Conservation (phyloP, 2,329 filamentous ascomycete species). For the Xylaria arbuscula region DNA sequence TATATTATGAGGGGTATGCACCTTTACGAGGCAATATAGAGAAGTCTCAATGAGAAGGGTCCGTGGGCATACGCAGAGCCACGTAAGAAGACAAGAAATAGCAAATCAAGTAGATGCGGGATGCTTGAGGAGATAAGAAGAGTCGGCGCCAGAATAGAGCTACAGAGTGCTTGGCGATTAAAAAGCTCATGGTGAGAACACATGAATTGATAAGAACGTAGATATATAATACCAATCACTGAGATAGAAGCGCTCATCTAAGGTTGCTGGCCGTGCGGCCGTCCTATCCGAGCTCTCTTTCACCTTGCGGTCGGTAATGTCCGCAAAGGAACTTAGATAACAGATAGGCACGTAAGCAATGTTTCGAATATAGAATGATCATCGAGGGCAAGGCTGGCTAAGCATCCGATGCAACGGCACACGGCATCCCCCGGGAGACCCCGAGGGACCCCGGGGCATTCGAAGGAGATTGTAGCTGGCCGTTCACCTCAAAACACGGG, state of each 20-base stretch:
- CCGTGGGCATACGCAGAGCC: too few relatives aligned
- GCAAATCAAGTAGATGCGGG: too few relatives aligned
- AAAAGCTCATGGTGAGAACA: too few relatives aligned
- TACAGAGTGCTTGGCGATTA: too few relatives aligned
- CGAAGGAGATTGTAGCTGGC: neutral
- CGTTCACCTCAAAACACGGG: neutral
- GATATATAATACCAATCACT: neutral
- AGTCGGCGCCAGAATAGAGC: too few relatives aligned
- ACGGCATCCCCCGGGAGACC: neutral
- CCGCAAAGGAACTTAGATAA: constrained; percentile 16
- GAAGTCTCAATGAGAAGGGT: too few relatives aligned
- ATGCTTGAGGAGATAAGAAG: too few relatives aligned
- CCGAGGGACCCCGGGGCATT: constrained; percentile 9
- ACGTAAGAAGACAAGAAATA: too few relatives aligned
- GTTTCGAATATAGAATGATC: constrained; percentile 19
- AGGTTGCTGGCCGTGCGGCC: neutral
- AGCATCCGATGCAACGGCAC: constrained; percentile 9
- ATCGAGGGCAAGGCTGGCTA: constrained; percentile 7
- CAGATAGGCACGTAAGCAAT: constrained; percentile 20
- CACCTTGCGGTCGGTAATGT: constrained; percentile 21
- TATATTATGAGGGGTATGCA: too few relatives aligned
- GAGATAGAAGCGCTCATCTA: neutral
- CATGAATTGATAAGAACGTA: too few relatives aligned
- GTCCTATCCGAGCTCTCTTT: neutral
- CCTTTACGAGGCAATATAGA: too few relatives aligned